These are phyloP conservation scores for Cladophialophora carrionii DNA, from an alignment of 2,329 filamentous ascomycete species.

Conservation along the genomic window DNA sequence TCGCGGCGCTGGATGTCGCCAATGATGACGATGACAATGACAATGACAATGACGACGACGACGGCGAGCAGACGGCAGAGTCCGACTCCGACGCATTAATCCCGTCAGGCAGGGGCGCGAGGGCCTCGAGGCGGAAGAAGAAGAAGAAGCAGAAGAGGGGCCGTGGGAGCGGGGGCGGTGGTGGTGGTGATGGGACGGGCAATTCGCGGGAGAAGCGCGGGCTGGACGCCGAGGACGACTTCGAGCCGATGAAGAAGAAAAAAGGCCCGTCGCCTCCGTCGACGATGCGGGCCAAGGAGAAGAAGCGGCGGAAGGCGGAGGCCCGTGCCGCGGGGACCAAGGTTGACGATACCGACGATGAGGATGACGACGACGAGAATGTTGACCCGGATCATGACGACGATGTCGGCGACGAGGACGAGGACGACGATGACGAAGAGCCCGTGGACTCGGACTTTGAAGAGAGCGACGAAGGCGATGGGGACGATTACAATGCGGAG, in stretches of 20 bases:
- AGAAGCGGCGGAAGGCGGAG: slow-evolving; percentile 15
- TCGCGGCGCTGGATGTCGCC: slow-evolving; percentile 36
- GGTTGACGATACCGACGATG: slow-evolving; percentile 41
- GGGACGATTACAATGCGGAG: slow-evolving; percentile 66
- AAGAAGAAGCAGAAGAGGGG: not conserved
- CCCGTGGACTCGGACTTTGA: slow-evolving; percentile 63
- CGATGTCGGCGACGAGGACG: slow-evolving; percentile 46
- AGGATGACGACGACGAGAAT: slow-evolving; percentile 47
- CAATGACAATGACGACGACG: slow-evolving; percentile 1
- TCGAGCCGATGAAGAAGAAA: slow-evolving; percentile 46
- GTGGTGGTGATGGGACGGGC: slow-evolving; percentile 14
- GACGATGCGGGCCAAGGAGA: slow-evolving; percentile 17
- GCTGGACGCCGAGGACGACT: slow-evolving; percentile 43
- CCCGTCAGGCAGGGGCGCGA: slow-evolving; percentile 23
- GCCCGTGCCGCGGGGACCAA: slow-evolving; percentile 37
- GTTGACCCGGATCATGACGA: slow-evolving; percentile 48
- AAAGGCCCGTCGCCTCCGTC: slow-evolving; percentile 38
- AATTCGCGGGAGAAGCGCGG: slow-evolving; percentile 42
- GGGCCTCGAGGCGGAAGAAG: slow-evolving; percentile 23
- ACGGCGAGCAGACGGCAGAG: slow-evolving; percentile 43
- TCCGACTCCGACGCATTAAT: slow-evolving; percentile 26
- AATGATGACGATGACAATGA: slow-evolving; percentile 47
- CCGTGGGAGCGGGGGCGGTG: slow-evolving; percentile 13
- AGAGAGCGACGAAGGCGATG: slow-evolving; percentile 62
- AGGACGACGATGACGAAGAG: slow-evolving; percentile 54